Evolutionary conservation across 805 yeast genomes (phyloP), one percentile per base, ranked within the genome.

Genomic region (Cyberlindnera lachancei): DNA sequence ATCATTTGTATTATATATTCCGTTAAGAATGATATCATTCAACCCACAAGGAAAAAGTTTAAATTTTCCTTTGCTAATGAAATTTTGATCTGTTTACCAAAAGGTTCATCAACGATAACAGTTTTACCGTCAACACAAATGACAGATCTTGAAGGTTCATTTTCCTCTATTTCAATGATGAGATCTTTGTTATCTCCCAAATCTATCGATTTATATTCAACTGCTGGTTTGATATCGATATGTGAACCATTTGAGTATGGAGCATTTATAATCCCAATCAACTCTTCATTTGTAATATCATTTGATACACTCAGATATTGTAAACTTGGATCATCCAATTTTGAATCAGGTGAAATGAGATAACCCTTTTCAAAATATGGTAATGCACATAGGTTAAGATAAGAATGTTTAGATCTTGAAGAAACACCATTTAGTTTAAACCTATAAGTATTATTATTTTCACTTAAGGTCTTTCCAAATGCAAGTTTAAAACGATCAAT

Each of bases 401-500:
- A 45, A 4, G 41, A 23, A 21, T 46, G 52, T 10, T 13, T 10
- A 1, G 24, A 18, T 15, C 5, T 9, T 12, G 33, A 28, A 1
- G 36, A 21, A 5, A 31, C 4, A 4, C 29, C 29, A 25, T 18
- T 12, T 15, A 37, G 9, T 10, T 35, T 23, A 31, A 25, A 37
- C n/a, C n/a, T n/a, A n/a, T n/a, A n/a, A n/a, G n/a, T n/a, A 18
- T 31, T 33, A 14, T 34, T 21, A 2, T 41, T 38, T 7, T 33
- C n/a, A 11, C 25, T 15, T 1, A 28, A 18, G 23, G 82, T 70
- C 9, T 61, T 47, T 18, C 53, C 50, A 1, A 87, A 94, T 0
- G 95, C 95, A 23, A 73, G 55, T 37, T 67, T 59, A 55, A 88
- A 88, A 34, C 95, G 58, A 25, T 73, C 73, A 6, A 63, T 47